Base-by-base conservation (phyloP, 768 basidiomycete genomes). In the Mycena sanguinolenta region DNA sequence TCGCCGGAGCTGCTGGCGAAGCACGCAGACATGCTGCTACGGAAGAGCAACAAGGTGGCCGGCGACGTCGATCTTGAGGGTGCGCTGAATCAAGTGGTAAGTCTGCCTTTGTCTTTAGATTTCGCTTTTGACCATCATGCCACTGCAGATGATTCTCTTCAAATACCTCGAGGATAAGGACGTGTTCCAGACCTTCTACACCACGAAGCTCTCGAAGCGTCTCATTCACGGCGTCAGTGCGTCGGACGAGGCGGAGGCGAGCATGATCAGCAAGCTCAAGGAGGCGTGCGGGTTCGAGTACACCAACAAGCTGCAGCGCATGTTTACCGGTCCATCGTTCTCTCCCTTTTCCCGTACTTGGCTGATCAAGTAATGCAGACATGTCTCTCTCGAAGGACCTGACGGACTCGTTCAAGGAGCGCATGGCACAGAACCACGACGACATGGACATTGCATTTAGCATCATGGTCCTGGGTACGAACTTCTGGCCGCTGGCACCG, bases 141-240 rank as follows among this genome's bases (percentile, higher is more conserved):
- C 32, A 34, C 32, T 19, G 7, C 77, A 99, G 97, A 98, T 98
- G 96, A 86, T 95, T 19, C 84, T 99, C 52, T 98, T 99, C 93
- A 96, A 96, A 80, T 99, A 98, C 82, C 92, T 98, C 75, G 95
- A 97, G 78, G 97, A 99, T 86, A 98, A 98, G 84, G 97, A 99
- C 75, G 95, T 99, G 12, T 99, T 98, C 90, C 96, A 97, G 78
- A 94, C 94, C 16, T 99, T 97, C 87, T 99, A 99, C 83, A 94
- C 93, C 14, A 97, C 95, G 70, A 97, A 95, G 80, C 82, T 99
- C 21, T 95, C 95, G 44, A 95, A 94, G 78, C 95, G 97, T 65
- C 90, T 99, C 28, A 95, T 99, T 75, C 91, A 95, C 75, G 90
- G 90, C 19, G 90, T 94, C 6, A 98, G 95, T 21, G 95, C 95